These are phyloP conservation scores for Prunella vulgaris DNA, from an alignment of 257 asterid genomes.

Conservation along the genomic window DNA sequence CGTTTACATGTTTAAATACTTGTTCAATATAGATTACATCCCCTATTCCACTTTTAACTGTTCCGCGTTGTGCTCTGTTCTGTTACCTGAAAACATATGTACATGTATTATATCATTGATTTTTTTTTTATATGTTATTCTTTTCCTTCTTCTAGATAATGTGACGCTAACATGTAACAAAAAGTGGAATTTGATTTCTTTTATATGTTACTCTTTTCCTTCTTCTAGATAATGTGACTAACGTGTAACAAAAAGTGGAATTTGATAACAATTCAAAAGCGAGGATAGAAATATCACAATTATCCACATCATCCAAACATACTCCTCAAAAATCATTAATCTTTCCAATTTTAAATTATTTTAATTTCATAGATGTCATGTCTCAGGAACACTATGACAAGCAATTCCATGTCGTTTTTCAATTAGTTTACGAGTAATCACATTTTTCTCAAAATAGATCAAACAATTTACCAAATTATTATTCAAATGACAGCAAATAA, in stretches of 20 bases:
- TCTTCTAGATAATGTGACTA: not conserved
- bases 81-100: not conserved
- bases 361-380: not conserved
- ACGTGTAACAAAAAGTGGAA: not conserved
- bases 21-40: not conserved
- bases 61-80: no score
- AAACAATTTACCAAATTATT: not conserved
- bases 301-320: not conserved
- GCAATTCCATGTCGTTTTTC: not conserved
- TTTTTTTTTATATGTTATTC: no score
- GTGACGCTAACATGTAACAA: not conserved
- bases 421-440: not conserved
- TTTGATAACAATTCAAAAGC: not conserved
- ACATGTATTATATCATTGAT: not conserved
- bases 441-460: not conserved
- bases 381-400: not conserved
- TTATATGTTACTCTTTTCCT: not conserved
- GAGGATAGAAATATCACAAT: not conserved
- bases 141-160: not conserved
- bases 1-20: not conserved
- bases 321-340: not conserved
- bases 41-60: not conserved
- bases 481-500: not conserved
- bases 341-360: constrained; percentile 2
- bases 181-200: not conserved